phyloP scores from a whole-genome alignment of 208 protist species.

The Zelonia costaricensis region DNA sequence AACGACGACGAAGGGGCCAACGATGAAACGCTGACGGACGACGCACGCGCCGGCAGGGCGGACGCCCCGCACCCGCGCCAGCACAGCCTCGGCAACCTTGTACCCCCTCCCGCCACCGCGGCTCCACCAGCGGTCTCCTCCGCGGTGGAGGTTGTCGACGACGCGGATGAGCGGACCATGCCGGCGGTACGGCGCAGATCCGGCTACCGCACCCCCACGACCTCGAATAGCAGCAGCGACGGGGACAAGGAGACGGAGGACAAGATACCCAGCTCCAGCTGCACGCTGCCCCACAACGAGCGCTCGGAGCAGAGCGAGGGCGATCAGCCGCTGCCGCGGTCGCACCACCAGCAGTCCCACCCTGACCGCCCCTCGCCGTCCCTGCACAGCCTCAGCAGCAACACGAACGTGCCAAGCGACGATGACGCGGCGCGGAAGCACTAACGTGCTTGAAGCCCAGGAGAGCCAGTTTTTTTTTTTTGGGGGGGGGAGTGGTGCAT shows the following conservation, averaged over 20 bases:
- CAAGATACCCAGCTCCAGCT: neutral
- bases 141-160: neutral
- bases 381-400: constrained; percentile 30
- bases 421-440: constrained; percentile 1
- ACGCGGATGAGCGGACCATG: neutral
- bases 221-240: neutral
- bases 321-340: no score
- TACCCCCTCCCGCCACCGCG: neutral
- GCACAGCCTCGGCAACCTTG: neutral
- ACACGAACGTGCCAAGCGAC: constrained; percentile 11
- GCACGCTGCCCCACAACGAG: neutral
- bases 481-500: no score
- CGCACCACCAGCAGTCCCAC: no score
- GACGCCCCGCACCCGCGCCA: no score
- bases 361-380: constrained; percentile 16
- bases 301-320: neutral
- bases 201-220: neutral
- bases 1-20: constrained; percentile 39
- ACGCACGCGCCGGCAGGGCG: no score
- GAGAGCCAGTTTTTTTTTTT: no score
- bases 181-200: neutral
- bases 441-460: no score
- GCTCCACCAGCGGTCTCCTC: neutral
- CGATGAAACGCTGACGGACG: neutral
- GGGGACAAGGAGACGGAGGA: neutral